These are phyloP conservation scores for Cladosporium sp. DNA, from an alignment of 2,329 filamentous ascomycete genomes.

Conservation along the genomic window DNA sequence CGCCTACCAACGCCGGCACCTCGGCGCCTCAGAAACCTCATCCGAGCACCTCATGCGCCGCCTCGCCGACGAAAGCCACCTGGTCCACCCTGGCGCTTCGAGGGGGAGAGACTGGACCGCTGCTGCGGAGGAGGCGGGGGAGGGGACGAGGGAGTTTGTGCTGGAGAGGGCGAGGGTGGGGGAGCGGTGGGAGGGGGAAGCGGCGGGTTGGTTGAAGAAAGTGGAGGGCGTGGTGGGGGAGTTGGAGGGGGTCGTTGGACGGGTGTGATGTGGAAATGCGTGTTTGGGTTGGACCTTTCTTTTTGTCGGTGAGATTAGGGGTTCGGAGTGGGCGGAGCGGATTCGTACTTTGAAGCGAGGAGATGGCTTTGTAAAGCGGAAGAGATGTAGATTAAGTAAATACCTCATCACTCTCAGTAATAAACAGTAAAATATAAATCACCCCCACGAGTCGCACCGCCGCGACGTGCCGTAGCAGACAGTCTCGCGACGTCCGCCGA, in stretches of 20 bases:
- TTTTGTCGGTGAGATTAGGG: too few species aligned
- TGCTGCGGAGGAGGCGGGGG: conserved; percentile 20
- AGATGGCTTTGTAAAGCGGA: too few species aligned
- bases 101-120: conserved; percentile 24
- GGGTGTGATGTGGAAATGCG: too few species aligned
- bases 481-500: too few species aligned
- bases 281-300: too few species aligned
- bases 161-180: conserved; percentile 20
- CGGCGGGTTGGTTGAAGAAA: conserved; percentile 15
- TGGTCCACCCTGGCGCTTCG: conserved; percentile 26
- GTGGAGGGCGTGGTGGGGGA: conserved; percentile 16
- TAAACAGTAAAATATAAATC: too few species aligned
- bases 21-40: conserved; percentile 22
- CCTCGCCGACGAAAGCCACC: conserved; percentile 33
- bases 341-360: too few species aligned
- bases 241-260: conserved; percentile 8
- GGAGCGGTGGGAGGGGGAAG: conserved; percentile 15
- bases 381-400: too few species aligned
- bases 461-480: too few species aligned
- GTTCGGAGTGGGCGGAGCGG: too few species aligned
- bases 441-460: too few species aligned
- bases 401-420: too few species aligned
- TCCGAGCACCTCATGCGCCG: conserved; percentile 25
- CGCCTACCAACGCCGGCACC: conserved; percentile 24
- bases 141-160: conserved; percentile 16